Evolutionary conservation across 768 basidiomycete genomes (phyloP).

Genomic region (Chalciporus sphaerocephalus): DNA sequence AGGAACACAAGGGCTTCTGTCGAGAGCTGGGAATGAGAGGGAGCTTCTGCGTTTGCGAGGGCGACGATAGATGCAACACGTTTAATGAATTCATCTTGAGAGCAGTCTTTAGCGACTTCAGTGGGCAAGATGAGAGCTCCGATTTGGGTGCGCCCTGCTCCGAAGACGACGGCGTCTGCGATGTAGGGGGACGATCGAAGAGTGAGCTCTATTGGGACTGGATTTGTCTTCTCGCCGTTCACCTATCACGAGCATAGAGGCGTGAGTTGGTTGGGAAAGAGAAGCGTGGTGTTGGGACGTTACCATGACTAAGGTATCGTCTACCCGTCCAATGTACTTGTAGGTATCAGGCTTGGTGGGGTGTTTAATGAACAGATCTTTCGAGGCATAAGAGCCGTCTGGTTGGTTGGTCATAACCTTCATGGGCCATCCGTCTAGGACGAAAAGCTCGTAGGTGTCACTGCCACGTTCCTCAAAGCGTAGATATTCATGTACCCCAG

Average conservation of each 20-base stretch:
- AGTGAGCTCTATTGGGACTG: constrained; percentile 49
- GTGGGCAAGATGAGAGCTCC: constrained; percentile 50
- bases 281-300: neutral
- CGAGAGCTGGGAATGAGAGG: constrained; percentile 48
- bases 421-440: constrained; percentile 48
- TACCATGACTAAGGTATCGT: constrained; percentile 48
- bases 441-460: constrained; percentile 44
- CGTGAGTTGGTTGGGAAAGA: constrained; percentile 19
- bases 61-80: constrained; percentile 43
- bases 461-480: constrained; percentile 41
- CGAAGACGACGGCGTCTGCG: constrained; percentile 52
- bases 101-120: constrained; percentile 30
- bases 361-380: constrained; percentile 50
- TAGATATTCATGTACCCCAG: constrained; percentile 31
- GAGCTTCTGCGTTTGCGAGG: constrained; percentile 48
- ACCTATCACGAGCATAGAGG: constrained; percentile 19
- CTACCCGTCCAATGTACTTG: constrained; percentile 51
- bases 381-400: constrained; percentile 53
- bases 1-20: constrained; percentile 50
- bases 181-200: constrained; percentile 46
- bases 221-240: constrained; percentile 54
- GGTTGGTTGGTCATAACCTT: constrained; percentile 43
- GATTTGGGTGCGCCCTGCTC: constrained; percentile 43
- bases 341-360: constrained; percentile 37
- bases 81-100: constrained; percentile 27